A percentile compares a stretch with the other conserved stretches of the same genome.
phyloP scores from a whole-genome alignment of 805 yeast species.

The Priceomyces melissophilus region DNA sequence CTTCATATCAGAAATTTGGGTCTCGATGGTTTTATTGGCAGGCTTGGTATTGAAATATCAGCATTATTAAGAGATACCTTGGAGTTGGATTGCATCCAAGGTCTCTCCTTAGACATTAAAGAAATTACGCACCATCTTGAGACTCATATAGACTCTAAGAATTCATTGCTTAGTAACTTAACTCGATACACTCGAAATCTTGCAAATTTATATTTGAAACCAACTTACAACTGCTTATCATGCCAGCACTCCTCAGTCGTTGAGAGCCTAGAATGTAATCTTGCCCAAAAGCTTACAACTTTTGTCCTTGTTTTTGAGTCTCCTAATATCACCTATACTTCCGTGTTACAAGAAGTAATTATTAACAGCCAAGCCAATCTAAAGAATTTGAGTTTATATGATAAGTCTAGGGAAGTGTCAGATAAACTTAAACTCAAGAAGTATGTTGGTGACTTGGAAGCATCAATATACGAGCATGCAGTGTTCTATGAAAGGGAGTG shows the following conservation, averaged over 20 bases:
- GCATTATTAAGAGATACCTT: constrained; percentile 9
- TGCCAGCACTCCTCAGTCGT: constrained; percentile 15
- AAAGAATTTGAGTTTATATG: constrained; percentile 10
- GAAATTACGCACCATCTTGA: constrained; percentile 20
- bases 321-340: constrained; percentile 8
- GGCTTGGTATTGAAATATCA: constrained; percentile 10
- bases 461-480: constrained; percentile 12
- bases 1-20: constrained; percentile 11
- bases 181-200: constrained; percentile 9
- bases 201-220: constrained; percentile 9
- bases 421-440: constrained; percentile 13
- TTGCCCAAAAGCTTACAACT: constrained; percentile 8
- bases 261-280: constrained; percentile 3
- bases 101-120: constrained; percentile 14
- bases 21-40: constrained; percentile 21
- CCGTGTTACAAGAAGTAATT: constrained; percentile 8
- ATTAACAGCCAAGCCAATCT: constrained; percentile 10
- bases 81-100: constrained; percentile 11
- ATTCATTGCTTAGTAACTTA: constrained; percentile 11
- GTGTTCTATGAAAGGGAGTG: constrained; percentile 5
- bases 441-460: constrained; percentile 2
- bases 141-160: constrained; percentile 10
- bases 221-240: constrained; percentile 18
- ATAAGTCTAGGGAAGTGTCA: constrained; percentile 13
- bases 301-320: constrained; percentile 14